These are phyloP conservation scores for Leccinum rimulosum DNA, from an alignment of 768 basidiomycete genomes.

Conservation along the genomic window DNA sequence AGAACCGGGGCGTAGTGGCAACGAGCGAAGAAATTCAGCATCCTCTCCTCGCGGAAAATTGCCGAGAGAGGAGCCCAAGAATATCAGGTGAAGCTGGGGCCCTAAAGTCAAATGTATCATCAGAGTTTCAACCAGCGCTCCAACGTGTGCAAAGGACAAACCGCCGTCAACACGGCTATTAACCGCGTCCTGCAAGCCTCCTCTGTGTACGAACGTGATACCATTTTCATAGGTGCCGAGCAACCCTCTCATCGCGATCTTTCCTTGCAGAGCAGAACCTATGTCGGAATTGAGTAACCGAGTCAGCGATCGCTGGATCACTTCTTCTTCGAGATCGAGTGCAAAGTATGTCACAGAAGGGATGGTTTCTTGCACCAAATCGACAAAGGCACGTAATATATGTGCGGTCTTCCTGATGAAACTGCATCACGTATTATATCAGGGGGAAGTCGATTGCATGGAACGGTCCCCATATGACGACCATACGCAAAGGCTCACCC, in stretches of 20 bases:
- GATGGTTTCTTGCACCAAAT: conserved; percentile 38
- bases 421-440: conserved; percentile 39
- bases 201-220: conserved; percentile 67
- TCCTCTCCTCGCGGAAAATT: conserved; percentile 79
- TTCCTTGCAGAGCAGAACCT: conserved; percentile 60
- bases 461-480: background rate
- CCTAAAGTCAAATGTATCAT: conserved; percentile 22
- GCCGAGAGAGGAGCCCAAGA: conserved; percentile 88
- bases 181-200: conserved; percentile 17
- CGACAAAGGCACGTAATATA: conserved; percentile 70
- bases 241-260: conserved; percentile 80
- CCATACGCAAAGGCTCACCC: conserved; percentile 55
- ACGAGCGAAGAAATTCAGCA: conserved; percentile 66
- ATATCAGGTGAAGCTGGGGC: conserved; percentile 76
- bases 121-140: conserved; percentile 27
- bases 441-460: background rate
- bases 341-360: conserved; percentile 82
- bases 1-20: conserved; percentile 72
- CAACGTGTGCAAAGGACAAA: conserved; percentile 10
- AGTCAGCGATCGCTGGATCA: conserved; percentile 76
- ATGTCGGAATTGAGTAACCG: conserved; percentile 62
- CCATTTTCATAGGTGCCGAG: conserved; percentile 95
- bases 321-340: conserved; percentile 86
- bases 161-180: background rate
- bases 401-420: conserved; percentile 87